These are phyloP conservation scores for Fistulinella staudtii DNA, from an alignment of 1,284 basidiomycete genomes.

Conservation along the genomic window DNA sequence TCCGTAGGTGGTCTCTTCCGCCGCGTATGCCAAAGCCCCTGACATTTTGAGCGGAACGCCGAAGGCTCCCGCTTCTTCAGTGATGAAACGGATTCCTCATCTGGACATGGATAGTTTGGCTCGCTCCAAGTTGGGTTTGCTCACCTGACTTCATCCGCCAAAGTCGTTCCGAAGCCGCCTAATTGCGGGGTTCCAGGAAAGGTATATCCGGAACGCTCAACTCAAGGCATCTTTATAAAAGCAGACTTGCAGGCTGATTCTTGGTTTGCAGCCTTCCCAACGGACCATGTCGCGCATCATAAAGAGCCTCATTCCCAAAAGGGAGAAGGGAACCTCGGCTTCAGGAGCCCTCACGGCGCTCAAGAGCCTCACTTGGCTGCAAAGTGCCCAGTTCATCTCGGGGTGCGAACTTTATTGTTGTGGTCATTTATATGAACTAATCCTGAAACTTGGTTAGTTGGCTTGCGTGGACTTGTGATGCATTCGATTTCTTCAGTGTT, in stretches of 20 bases:
- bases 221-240: conserved; percentile 16
- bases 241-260: neutral
- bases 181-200: conserved; percentile 1
- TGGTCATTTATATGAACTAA: neutral
- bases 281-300: conserved; percentile 22
- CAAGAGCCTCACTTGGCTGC: conserved; percentile 40
- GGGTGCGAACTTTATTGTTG: conserved; percentile 41
- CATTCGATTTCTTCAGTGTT: conserved; percentile 83
- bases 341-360: conserved; percentile 41
- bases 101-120: neutral
- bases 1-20: neutral
- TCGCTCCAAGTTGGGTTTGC: neutral
- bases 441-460: conserved; percentile 41
- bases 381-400: conserved; percentile 57
- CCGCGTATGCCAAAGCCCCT: neutral
- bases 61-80: neutral
- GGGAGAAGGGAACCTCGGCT: conserved; percentile 35
- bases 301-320: conserved; percentile 46
- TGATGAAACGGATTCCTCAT: conserved; percentile 4
- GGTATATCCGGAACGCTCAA: conserved; percentile 1
- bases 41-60: neutral
- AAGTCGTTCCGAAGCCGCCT: neutral
- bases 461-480: conserved; percentile 78
- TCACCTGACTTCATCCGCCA: neutral
- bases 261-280: neutral